Conservation (phyloP, 108 stramenopile species). For the Nitzschia putrida region DNA sequence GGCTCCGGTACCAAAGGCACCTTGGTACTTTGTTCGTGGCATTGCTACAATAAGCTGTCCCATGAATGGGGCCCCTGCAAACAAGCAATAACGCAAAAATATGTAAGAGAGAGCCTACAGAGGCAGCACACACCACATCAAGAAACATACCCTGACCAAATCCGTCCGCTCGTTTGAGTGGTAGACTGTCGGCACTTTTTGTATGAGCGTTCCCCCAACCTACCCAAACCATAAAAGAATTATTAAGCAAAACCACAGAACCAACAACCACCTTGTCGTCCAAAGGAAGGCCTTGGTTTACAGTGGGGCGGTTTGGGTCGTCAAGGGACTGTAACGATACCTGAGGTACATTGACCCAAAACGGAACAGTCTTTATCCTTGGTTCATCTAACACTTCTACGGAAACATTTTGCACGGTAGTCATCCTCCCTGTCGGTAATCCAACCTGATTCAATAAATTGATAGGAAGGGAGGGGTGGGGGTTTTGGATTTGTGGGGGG, state of each 20-base stretch:
- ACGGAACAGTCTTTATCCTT: slow-evolving; percentile 10
- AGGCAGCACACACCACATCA: not conserved
- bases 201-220: slow-evolving; percentile 55
- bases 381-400: slow-evolving; percentile 10
- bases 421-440: no score
- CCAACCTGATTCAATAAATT: not conserved
- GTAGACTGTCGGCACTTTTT: not conserved
- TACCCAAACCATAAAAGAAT: slow-evolving; percentile 74
- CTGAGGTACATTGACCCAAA: slow-evolving; percentile 9
- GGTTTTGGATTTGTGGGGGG: slow-evolving; percentile 21
- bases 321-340: slow-evolving; percentile 2
- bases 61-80: slow-evolving; percentile 56
- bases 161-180: slow-evolving; percentile 5
- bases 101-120: not conserved
- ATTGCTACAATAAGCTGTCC: slow-evolving; percentile 65
- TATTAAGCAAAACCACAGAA: slow-evolving; percentile 52
- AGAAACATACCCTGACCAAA: slow-evolving; percentile 12
- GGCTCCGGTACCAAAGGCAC: slow-evolving; percentile 33
- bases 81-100: not conserved
- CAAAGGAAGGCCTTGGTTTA: not conserved
- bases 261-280: slow-evolving; percentile 60
- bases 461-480: not conserved
- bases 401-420: no score
- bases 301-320: not conserved
- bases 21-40: slow-evolving; percentile 54